phyloP scores from a whole-genome alignment of 2,329 filamentous ascomycete genomes.

The Didymella arachidicola region DNA sequence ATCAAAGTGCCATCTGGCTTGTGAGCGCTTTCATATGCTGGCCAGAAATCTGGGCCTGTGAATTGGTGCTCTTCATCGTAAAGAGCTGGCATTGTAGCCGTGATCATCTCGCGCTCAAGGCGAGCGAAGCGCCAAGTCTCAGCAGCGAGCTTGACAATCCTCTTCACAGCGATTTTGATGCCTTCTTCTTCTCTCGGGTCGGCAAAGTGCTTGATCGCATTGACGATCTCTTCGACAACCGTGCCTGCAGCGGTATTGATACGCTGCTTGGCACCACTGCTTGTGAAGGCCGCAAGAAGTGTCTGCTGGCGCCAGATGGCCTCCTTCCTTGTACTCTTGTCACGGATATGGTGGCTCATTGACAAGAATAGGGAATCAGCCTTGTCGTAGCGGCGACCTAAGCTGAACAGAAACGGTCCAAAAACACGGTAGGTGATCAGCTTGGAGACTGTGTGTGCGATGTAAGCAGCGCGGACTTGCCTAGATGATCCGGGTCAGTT shows the following conservation, averaged over 20 bases:
- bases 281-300: conserved; percentile 64
- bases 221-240: conserved; percentile 65
- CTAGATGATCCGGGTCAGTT: conserved; percentile 29
- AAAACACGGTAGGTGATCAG: conserved; percentile 65
- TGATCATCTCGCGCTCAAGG: conserved; percentile 64
- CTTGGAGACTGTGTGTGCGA: conserved; percentile 64
- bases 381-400: conserved; percentile 62
- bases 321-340: conserved; percentile 64
- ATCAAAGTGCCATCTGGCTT: conserved; percentile 38
- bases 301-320: conserved; percentile 67
- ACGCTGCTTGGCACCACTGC: conserved; percentile 63
- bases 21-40: conserved; percentile 43
- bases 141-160: conserved; percentile 65
- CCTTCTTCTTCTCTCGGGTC: conserved; percentile 60
- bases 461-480: conserved; percentile 62
- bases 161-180: conserved; percentile 60
- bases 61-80: conserved; percentile 46
- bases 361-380: conserved; percentile 64
- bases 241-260: conserved; percentile 64
- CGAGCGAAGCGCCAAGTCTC: conserved; percentile 67
- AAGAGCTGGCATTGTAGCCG: conserved; percentile 58
- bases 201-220: conserved; percentile 62
- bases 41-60: conserved; percentile 46
- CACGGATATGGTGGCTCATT: conserved; percentile 63
- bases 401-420: conserved; percentile 65